A percentile compares a stretch with the other conserved stretches of the same genome.
phyloP scores from a whole-genome alignment of 306 rosid genomes.

The Ammopiptanthus mongolicus region DNA sequence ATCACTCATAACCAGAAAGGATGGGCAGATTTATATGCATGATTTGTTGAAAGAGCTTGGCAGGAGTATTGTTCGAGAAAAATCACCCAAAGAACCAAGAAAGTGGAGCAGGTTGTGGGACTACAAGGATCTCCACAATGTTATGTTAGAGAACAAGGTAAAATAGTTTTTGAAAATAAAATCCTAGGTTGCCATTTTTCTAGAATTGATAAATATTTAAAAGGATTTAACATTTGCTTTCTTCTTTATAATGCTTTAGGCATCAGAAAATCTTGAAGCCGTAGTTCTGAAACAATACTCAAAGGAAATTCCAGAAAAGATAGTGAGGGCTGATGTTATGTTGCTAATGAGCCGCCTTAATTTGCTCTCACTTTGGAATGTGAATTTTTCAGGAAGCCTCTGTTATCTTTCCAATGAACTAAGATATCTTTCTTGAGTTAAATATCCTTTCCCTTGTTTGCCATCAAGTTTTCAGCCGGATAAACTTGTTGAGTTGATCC shows the following conservation, averaged over 20 bases:
- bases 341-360: neutral
- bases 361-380: neutral
- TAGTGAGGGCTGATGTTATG: neutral
- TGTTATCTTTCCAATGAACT: neutral
- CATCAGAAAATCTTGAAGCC: neutral
- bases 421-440: neutral
- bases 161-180: neutral
- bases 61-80: neutral
- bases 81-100: neutral
- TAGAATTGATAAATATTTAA: neutral
- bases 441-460: neutral
- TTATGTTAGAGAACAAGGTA: neutral
- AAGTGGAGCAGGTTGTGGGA: slow-evolving; percentile 21
- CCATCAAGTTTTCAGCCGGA: neutral
- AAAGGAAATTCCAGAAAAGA: neutral
- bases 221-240: neutral
- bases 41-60: neutral
- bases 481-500: neutral
- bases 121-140: neutral
- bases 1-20: neutral
- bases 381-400: neutral
- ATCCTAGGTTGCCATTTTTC: neutral
- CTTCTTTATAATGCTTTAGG: neutral
- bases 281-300: neutral
- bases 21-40: fast-evolving